Evolutionary conservation across 1,284 basidiomycete genomes (phyloP).

Genomic region (Puccinia novopanici): DNA sequence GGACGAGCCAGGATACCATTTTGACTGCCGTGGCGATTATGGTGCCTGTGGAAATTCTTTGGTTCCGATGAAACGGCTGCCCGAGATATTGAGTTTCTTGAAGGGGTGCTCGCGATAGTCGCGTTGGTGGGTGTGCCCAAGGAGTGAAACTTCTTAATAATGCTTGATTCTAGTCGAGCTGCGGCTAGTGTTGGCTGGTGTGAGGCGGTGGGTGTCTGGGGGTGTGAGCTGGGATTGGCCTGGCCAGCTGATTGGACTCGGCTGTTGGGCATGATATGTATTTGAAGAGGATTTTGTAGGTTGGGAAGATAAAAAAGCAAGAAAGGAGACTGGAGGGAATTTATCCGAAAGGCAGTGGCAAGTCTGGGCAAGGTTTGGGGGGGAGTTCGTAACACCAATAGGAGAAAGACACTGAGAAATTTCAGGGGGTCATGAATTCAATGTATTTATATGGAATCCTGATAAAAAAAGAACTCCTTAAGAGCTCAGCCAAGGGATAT

Average conservation of each 20-base stretch:
- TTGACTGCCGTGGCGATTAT: background rate
- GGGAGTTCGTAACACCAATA: background rate
- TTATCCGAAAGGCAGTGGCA: background rate
- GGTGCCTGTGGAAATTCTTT: background rate
- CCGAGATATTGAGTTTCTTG: constrained; percentile 34
- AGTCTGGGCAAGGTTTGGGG: background rate
- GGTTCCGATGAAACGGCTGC: constrained; percentile 19
- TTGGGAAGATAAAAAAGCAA: background rate
- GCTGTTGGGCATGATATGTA: constrained; percentile 38
- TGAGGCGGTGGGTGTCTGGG: background rate
- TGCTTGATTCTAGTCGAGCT: constrained; percentile 25
- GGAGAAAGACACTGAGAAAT: background rate
- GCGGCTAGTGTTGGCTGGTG: background rate
- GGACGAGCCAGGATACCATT: background rate
- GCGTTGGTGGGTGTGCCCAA: background rate
- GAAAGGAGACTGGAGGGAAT: background rate
- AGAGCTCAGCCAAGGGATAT: background rate
- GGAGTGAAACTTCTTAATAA: constrained; percentile 7
- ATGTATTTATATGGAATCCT: background rate
- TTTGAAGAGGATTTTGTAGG: no score
- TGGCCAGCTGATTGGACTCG: constrained; percentile 23
- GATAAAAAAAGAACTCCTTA: background rate
- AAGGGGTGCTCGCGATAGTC: background rate
- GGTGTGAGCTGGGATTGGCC: background rate
- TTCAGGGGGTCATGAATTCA: background rate